These are phyloP conservation scores for Achlya hypogyna DNA, from an alignment of 352 stramenopile species.

Conservation along the genomic window DNA sequence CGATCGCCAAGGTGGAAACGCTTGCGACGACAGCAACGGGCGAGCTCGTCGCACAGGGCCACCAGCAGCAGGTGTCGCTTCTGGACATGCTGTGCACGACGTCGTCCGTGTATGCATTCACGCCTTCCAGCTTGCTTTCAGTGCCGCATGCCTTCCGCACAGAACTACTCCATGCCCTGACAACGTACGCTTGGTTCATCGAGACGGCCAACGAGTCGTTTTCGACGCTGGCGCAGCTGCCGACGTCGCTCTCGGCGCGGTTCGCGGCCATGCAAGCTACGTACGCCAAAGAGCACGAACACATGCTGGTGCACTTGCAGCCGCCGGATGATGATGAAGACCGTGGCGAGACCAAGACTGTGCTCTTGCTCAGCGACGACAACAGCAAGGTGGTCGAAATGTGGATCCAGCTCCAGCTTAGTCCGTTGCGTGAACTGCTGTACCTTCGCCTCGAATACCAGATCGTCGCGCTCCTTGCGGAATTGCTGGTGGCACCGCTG, in stretches of 20 bases:
- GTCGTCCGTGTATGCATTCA: slow-evolving; percentile 11
- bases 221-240: slow-evolving; percentile 14
- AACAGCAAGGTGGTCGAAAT: slow-evolving; percentile 12
- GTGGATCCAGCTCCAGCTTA: slow-evolving; percentile 64
- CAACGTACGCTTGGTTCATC: slow-evolving; percentile 45
- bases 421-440: slow-evolving; percentile 57
- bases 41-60: neutral
- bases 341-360: slow-evolving; percentile 20
- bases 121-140: slow-evolving; percentile 31
- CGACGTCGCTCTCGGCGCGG: neutral
- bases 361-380: slow-evolving; percentile 17
- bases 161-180: slow-evolving; percentile 54
- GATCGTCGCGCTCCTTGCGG: slow-evolving; percentile 30
- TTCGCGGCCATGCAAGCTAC: neutral
- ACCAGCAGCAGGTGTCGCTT: slow-evolving; percentile 15
- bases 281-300: neutral
- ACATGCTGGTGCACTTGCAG: slow-evolving; percentile 18
- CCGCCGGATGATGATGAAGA: slow-evolving; percentile 24
- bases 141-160: slow-evolving; percentile 29
- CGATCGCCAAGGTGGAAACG: slow-evolving; percentile 29
- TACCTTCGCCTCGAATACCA: slow-evolving; percentile 56
- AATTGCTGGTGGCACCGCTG: neutral
- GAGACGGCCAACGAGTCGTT: slow-evolving; percentile 18
- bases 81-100: slow-evolving; percentile 15
- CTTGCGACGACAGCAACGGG: slow-evolving; percentile 33